These are phyloP conservation scores for Acacia concinna DNA, from an alignment of 331 rosid genomes.

Conservation along the genomic window DNA sequence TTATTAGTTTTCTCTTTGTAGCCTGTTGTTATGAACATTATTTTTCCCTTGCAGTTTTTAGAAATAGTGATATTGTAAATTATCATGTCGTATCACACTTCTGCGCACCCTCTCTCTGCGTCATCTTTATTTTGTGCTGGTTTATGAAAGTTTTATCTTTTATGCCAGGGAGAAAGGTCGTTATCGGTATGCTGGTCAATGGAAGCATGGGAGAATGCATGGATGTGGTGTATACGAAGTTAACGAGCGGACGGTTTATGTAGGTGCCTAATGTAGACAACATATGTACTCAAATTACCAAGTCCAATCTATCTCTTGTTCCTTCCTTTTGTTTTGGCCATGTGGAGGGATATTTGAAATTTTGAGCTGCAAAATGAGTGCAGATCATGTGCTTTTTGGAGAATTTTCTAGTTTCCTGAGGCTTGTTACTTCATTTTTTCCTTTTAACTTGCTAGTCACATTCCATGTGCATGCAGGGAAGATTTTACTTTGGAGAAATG, in stretches of 20 bases:
- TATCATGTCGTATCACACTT: conserved; percentile 11
- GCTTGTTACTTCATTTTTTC: background rate
- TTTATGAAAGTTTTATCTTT: conserved; percentile 22
- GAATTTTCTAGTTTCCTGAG: conserved; percentile 7
- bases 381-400: conserved; percentile 19
- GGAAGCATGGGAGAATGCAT: conserved; percentile 97
- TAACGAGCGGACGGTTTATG: conserved; percentile 71
- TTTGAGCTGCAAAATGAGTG: conserved; percentile 22
- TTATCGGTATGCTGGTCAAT: conserved; percentile 93
- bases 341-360: conserved; percentile 17
- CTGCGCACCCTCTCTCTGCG: conserved; percentile 9
- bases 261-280: conserved; percentile 41
- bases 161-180: conserved; percentile 89
- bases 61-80: background rate
- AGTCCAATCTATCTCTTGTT: conserved; percentile 24
- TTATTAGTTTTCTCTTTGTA: conserved; percentile 16
- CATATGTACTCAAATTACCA: conserved; percentile 14
- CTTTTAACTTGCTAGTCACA: conserved; percentile 10
- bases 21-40: background rate
- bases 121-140: conserved; percentile 7
- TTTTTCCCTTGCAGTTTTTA: conserved; percentile 9
- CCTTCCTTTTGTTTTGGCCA: conserved; percentile 5
- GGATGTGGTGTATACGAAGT: conserved; percentile 90
- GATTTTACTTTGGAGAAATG: conserved; percentile 92
- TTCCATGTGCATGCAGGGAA: conserved; percentile 67